These are phyloP conservation scores for Mycosarcoma maydis DNA, from an alignment of 1,284 basidiomycete species.

Conservation along the genomic window DNA sequence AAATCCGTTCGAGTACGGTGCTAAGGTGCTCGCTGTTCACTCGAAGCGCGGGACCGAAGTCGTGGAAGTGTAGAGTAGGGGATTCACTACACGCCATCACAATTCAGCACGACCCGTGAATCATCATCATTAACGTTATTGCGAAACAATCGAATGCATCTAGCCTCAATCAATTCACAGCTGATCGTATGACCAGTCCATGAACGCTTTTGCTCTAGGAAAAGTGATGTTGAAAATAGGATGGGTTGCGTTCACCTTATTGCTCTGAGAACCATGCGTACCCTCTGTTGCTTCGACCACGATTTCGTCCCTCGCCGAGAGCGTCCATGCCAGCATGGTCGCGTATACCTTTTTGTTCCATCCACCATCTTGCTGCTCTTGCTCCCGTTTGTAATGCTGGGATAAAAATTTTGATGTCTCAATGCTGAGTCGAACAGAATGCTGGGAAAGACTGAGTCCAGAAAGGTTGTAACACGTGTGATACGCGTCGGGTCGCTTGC, in stretches of 20 bases:
- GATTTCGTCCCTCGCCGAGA: constrained; percentile 23
- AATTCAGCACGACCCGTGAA: too few relatives aligned
- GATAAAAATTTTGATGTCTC: constrained; percentile 16
- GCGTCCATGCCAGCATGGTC: constrained; percentile 42
- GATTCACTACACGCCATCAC: too few relatives aligned
- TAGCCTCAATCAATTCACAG: constrained; percentile 1
- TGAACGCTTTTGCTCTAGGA: constrained; percentile 44
- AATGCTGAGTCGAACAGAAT: constrained; percentile 47
- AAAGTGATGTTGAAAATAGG: constrained; percentile 60
- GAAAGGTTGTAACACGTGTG: constrained; percentile 67
- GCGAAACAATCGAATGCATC: too few relatives aligned
- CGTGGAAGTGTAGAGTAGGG: constrained; percentile 34
- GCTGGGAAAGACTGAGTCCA: constrained; percentile 60
- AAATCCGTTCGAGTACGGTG: constrained; percentile 72
- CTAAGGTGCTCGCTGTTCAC: constrained; percentile 73
- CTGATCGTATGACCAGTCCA: constrained; percentile 58
- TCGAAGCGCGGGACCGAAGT: constrained; percentile 37
- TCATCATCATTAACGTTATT: too few relatives aligned
- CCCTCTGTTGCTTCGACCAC: constrained; percentile 33
- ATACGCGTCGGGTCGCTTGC: constrained; percentile 74
- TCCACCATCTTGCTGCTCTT: constrained; percentile 1
- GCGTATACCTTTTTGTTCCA: constrained; percentile 49
- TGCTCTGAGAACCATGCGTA: constrained; percentile 12
- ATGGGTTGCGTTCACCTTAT: constrained; percentile 52
- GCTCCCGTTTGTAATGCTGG: constrained; percentile 3